These are phyloP conservation scores for Penicillium mononematosum DNA, from an alignment of 495 filamentous ascomycete genomes.

Conservation along the genomic window DNA sequence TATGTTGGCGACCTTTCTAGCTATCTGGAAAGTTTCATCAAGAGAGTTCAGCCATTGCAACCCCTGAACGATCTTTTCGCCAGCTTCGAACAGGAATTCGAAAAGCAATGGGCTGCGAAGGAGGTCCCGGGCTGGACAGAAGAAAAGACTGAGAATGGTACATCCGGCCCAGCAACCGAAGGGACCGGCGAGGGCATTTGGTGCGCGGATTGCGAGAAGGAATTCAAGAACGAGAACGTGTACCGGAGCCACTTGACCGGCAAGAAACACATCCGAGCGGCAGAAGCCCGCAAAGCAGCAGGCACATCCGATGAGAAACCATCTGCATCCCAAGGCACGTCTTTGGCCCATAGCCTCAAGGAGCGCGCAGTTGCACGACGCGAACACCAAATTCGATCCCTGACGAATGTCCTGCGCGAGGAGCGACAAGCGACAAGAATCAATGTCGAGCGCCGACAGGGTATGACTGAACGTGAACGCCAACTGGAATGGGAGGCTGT, in stretches of 20 bases:
- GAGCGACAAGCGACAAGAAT: conserved; percentile 82
- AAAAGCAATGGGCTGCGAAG: conserved; percentile 74
- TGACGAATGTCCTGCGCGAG: conserved; percentile 71
- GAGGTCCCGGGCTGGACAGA: conserved; percentile 77
- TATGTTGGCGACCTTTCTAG: conserved; percentile 77
- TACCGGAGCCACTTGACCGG: conserved; percentile 85
- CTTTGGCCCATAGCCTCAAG: conserved; percentile 62
- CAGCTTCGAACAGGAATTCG: conserved; percentile 77
- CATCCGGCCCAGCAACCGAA: conserved; percentile 49
- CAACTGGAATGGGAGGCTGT: conserved; percentile 89
- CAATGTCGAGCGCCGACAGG: conserved; percentile 91
- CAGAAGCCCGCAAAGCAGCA: conserved; percentile 56
- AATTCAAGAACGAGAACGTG: conserved; percentile 93
- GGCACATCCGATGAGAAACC: conserved; percentile 27
- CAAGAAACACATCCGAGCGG: conserved; percentile 87
- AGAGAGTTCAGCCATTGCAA: conserved; percentile 75
- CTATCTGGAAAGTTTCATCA: conserved; percentile 85
- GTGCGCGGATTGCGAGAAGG: conserved; percentile 88
- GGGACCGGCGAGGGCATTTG: conserved; percentile 72
- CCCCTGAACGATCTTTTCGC: conserved; percentile 76
- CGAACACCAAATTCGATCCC: conserved; percentile 75
- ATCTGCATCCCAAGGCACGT: conserved; percentile 26
- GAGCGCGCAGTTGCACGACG: conserved; percentile 88
- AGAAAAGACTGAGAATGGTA: conserved; percentile 47
- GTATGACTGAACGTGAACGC: conserved; percentile 93